Base-by-base conservation (phyloP, 1,284 basidiomycete species). In the Austroboletus novae-zelandiae region DNA sequence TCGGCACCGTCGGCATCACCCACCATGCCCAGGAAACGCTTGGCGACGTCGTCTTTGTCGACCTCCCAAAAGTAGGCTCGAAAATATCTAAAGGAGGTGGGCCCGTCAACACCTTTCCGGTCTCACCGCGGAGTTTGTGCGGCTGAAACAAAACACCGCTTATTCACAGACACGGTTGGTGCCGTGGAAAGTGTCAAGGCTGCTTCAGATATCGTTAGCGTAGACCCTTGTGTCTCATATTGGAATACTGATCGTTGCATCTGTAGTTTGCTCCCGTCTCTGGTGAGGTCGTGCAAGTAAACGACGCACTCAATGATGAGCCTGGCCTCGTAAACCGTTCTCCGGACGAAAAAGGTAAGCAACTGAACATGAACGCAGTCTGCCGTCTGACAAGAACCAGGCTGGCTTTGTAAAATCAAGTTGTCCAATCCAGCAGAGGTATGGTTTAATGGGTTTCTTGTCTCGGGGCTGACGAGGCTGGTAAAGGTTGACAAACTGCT, bases 171-270 rank as follows among this genome's bases (percentile, higher is more conserved):
- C 51, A 76, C 89, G 61, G 91, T 98, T 65, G 96, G 97, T 48
- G 92, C 94, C 8, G 94, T 99, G 25, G 96, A 99, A 74, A 97
- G 94, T 59, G 96, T 99, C 57, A 99, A 99, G 72, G 94, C 95
- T 37, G 94, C 94, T 31, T 97, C 94, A 8, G 95, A 98, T 70
- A 96, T 98, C 67, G 89, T 89, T 43, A 69, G 56, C 78, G 78
- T 61, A 53, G 40, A 43, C 40, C 29, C 4, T 36, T 50, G 47
- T 27, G 8, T 45, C 6, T 20, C 29, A 25, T 2, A 4, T 40
- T 27, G 11, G 34, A 37, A 25, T 46, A 40, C 56, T 66, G 34
- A 65, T 23, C 32, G 5, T 10, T 25, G 31, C 36, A 31, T 15
- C 15, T 53, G 17, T 53, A 91, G 89, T 99, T 93, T 72, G 92